Base-by-base conservation (phyloP, 73 alveolate genomes). In the Diophrys appendiculata region DNA sequence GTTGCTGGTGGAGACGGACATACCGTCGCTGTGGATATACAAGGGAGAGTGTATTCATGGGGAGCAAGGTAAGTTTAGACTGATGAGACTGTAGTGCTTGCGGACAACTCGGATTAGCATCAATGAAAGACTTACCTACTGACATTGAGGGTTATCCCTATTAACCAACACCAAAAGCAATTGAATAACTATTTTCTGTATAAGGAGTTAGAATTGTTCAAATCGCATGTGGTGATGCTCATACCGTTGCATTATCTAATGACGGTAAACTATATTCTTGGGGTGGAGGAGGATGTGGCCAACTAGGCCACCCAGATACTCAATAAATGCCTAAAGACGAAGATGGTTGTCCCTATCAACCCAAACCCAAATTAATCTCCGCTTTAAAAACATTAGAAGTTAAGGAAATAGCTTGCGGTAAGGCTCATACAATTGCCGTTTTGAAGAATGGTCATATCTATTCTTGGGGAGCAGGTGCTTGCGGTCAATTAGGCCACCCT, bases 241-340 rank as follows among this genome's bases (percentile, higher is more conserved):
- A 96, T 86, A 91, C 99, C 18, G 97, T 95, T 18, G 99, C 99
- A 25, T 88, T 96, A 52, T 75, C 97, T 33, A 78, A 84, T 25
- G 97, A 94, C 73, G 99, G 98, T 43, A 86, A 81, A 65, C 83
- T 94, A 5, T 93, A 92, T 78, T 78, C 95, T 31, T 83, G 98
- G 97, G 98, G 98, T 0, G 99, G 98, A 1, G 99, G 98, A 22
- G 99, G 99, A 3, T 94, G 99, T 33, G 99, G 99, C 5, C 95
- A 94, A 78, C 85, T 94, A 30, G 99, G 99, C 0, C 98, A 92
- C 85, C 94, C 97, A 23, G 98, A 93, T 82, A 93, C 98, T 0
- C 74, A 88, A 26, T 73, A 90, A 54, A 93, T 93, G 98, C 94
- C 93, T 25, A 88, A 88, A 67, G 97, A 91, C 77, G 92, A 72